Conservation (phyloP, 176 grass and related monocot genomes). For the Phragmites australis region DNA sequence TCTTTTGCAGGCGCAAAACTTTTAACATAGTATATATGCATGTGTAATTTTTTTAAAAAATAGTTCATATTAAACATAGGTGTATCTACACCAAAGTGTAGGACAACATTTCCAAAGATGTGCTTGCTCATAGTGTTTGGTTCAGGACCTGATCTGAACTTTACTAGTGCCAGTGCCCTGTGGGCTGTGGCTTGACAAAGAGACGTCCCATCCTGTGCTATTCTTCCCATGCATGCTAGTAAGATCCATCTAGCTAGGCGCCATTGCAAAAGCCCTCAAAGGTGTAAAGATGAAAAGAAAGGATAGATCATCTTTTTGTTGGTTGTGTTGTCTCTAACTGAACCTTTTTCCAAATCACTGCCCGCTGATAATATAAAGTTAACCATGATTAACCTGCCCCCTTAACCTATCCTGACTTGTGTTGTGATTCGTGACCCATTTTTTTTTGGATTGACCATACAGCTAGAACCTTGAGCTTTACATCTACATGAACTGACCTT, state of each 20-base stretch:
- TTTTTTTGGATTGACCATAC: conserved; percentile 23
- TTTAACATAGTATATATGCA: background rate
- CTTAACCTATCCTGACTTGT: conserved; percentile 34
- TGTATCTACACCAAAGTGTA: background rate
- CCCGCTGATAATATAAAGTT: conserved; percentile 30
- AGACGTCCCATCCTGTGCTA: conserved; percentile 29
- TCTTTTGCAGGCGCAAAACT: too few species aligned
- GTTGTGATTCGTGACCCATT: conserved; percentile 33
- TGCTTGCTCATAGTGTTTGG: conserved; percentile 16
- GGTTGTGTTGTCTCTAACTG: conserved; percentile 41
- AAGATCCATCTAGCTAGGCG: conserved; percentile 46
- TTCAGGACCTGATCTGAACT: conserved; percentile 4
- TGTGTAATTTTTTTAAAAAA: background rate
- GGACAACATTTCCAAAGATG: background rate
- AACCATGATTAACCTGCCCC: conserved; percentile 37
- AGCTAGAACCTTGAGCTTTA: conserved; percentile 33
- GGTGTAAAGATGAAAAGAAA: conserved; percentile 23
- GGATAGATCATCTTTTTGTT: conserved; percentile 46
- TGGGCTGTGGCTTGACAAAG: conserved; percentile 29
- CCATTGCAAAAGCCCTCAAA: conserved; percentile 39
- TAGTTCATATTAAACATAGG: background rate
- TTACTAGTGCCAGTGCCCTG: background rate
- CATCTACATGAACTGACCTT: conserved; percentile 36
- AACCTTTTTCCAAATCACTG: conserved; percentile 23
- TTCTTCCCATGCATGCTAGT: conserved; percentile 27